Conservation (phyloP, 495 filamentous ascomycete species). For the Gamarada debralockiae region DNA sequence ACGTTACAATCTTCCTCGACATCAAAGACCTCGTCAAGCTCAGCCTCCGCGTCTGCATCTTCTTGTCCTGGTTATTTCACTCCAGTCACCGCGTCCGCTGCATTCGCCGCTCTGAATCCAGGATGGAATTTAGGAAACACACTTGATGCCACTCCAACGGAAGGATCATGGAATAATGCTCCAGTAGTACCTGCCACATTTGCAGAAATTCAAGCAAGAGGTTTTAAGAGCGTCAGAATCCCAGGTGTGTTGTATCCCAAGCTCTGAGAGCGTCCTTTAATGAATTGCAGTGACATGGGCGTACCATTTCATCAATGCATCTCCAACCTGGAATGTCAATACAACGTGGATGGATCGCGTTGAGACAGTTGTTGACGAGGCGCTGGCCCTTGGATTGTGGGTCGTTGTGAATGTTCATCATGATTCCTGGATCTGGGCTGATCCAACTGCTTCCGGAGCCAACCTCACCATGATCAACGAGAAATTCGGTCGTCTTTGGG, state of each 20-base stretch:
- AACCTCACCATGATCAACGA: slow-evolving; percentile 53
- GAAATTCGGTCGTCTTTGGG: slow-evolving; percentile 54
- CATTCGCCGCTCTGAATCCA: slow-evolving; percentile 67
- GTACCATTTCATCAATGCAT: slow-evolving; percentile 47
- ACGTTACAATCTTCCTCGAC: too few relatives aligned
- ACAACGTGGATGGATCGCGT: slow-evolving; percentile 56
- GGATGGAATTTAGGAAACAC: slow-evolving; percentile 59
- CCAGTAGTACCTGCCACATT: slow-evolving; percentile 48
- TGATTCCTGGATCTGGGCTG: slow-evolving; percentile 59
- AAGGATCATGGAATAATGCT: slow-evolving; percentile 58
- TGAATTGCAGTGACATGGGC: slow-evolving; percentile 48
- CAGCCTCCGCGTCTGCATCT: too few relatives aligned
- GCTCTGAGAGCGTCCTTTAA: too few relatives aligned
- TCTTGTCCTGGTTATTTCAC: slow-evolving; percentile 38
- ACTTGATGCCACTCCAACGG: slow-evolving; percentile 52
- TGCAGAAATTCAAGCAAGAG: slow-evolving; percentile 45
- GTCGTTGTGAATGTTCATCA: slow-evolving; percentile 58
- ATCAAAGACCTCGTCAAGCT: too few relatives aligned
- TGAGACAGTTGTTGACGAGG: slow-evolving; percentile 53
- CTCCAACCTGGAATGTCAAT: slow-evolving; percentile 51
- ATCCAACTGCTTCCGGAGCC: slow-evolving; percentile 40
- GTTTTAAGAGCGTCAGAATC: slow-evolving; percentile 56
- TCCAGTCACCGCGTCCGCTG: slow-evolving; percentile 60
- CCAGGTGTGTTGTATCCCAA: slow-evolving; percentile 43
- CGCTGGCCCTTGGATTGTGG: slow-evolving; percentile 46